These are phyloP conservation scores for Colletotrichum karsti DNA, from an alignment of 2,329 filamentous ascomycete genomes.

Conservation along the genomic window DNA sequence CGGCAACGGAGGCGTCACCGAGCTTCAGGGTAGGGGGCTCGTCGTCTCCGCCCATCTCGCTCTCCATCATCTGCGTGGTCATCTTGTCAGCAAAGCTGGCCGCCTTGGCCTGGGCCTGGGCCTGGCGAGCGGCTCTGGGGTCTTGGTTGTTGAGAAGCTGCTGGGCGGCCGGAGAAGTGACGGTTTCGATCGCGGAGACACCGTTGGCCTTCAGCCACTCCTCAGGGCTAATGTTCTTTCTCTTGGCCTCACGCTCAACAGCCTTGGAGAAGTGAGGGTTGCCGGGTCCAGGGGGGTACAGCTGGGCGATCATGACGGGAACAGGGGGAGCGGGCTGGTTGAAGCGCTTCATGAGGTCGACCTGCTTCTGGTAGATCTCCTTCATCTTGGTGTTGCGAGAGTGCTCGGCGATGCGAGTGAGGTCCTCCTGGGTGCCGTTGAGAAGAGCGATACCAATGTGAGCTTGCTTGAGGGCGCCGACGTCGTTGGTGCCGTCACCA, in stretches of 20 bases:
- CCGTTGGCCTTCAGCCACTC: conserved; percentile 64
- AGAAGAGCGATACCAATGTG: conserved; percentile 96
- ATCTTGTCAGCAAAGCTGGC: conserved; percentile 86
- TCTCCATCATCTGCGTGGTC: conserved; percentile 87
- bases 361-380: conserved; percentile 97
- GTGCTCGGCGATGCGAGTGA: conserved; percentile 92
- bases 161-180: conserved; percentile 73
- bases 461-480: conserved; percentile 96
- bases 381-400: conserved; percentile 97
- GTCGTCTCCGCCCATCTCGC: conserved; percentile 83
- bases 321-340: conserved; percentile 94
- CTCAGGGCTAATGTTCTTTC: conserved; percentile 74
- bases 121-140: conserved; percentile 66
- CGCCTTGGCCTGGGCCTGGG: conserved; percentile 76
- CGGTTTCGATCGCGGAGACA: conserved; percentile 65
- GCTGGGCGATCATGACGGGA: conserved; percentile 88
- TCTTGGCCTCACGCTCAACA: conserved; percentile 83
- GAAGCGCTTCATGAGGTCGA: conserved; percentile 90
- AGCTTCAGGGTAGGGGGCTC: conserved; percentile 97
- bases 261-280: conserved; percentile 97
- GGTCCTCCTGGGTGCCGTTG: conserved; percentile 91
- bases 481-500: conserved; percentile 97
- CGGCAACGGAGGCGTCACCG: conserved; percentile 95
- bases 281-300: conserved; percentile 88
- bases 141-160: conserved; percentile 60